These are phyloP conservation scores for Ziziphus jujuba DNA, from an alignment of 306 rosid species.

Conservation along the genomic window DNA sequence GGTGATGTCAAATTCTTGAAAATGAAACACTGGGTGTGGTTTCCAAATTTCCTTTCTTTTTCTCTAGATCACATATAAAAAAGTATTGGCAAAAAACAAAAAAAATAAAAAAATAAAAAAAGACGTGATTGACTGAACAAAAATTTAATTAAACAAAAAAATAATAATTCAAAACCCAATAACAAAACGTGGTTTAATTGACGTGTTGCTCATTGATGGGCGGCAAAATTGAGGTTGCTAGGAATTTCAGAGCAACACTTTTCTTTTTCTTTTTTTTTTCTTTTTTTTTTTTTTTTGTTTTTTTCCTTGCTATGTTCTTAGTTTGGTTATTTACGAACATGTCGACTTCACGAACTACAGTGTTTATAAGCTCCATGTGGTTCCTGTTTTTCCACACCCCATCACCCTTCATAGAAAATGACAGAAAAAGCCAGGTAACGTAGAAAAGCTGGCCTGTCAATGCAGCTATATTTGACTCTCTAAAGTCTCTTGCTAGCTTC, in stretches of 20 bases:
- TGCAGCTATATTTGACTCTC: too few relatives aligned
- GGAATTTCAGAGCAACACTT: constrained; percentile 20
- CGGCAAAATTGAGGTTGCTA: constrained; percentile 34
- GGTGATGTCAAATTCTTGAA: constrained; percentile 19
- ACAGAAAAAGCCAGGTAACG: background rate
- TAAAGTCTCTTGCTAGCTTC: too few relatives aligned
- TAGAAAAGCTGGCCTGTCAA: constrained; percentile 12
- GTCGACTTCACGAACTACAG: constrained; percentile 13
- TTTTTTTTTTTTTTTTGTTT: too few relatives aligned
- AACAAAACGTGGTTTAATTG: too few relatives aligned
- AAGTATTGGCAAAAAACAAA: too few relatives aligned
- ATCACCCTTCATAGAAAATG: background rate
- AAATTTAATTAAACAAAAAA: background rate
- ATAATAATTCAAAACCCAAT: too few relatives aligned
- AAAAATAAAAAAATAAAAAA: constrained; percentile 11
- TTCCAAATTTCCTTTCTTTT: constrained; percentile 22
- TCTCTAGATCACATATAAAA: too few relatives aligned
- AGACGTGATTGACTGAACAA: constrained; percentile 61
- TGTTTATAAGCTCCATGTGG: constrained; percentile 19
- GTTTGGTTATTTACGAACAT: too few relatives aligned
- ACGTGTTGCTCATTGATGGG: constrained; percentile 23
- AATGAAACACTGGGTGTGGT: constrained; percentile 2
- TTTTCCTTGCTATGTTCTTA: too few relatives aligned
- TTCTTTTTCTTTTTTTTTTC: constrained; percentile 5
- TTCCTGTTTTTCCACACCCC: constrained; percentile 21